Base-by-base conservation (phyloP, 2,329 filamentous ascomycete genomes). In the Gaeumannomyces sp. region DNA sequence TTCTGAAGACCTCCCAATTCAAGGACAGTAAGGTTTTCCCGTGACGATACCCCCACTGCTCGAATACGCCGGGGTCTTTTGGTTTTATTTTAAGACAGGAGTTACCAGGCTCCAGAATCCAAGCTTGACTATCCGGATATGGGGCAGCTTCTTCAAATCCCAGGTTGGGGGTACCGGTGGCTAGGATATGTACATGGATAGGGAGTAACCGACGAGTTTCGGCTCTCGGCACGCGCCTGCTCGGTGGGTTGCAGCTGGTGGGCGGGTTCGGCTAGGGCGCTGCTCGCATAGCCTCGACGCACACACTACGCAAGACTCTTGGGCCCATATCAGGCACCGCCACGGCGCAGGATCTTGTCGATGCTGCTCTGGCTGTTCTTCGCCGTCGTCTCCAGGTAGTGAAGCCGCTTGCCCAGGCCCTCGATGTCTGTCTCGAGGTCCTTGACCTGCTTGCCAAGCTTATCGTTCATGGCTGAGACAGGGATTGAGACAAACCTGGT, bases 321-420 rank as follows among this genome's bases (percentile, higher is more conserved):
- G 14, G 19, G 5, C 8, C 22, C 45, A 11, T 4, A 22, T 53
- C 45, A 56, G 29, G 78, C 78, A 45, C 50, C 56, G 27, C 80
- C 80, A 63, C 84, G 78, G 73, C 85, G 85, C 73, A 98, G 84
- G 74, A 98, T 94, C 76, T 93, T 90, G 75, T 97, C 90, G 70
- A 98, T 89, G 73, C 97, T 92, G 70, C 93, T 88, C 71, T 90
- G 88, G 77, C 93, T 97, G 73, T 98, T 99, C 80, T 96, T 93
- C 75, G 92, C 90, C 62, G 95, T 98, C 65, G 92, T 96, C 80
- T 98, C 94, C 59, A 98, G 83, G 74, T 97, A 98, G 71, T 94
- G 87, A 71, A 97, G 81, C 76, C 92, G 93, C 84, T 98, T 96
- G 70, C 91, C 88, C 68, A 98, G 79, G 68, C 89, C 89, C 57